Evolutionary conservation across 257 asterid genomes (phyloP).

Genomic region (Jaltomata sinuosa): DNA sequence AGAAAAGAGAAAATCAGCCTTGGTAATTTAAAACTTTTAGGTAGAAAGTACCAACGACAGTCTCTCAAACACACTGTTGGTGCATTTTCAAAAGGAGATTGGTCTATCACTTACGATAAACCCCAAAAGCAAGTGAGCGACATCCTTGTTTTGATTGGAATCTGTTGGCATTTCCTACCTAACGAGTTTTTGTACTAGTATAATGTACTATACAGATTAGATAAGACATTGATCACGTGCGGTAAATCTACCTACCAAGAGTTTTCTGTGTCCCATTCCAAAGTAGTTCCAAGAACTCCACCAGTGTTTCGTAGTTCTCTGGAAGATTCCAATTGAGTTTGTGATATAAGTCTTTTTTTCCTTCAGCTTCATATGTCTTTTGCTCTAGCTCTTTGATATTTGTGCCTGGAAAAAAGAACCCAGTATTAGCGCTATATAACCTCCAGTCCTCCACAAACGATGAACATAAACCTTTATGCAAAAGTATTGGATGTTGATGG

Average conservation of each 20-base stretch:
- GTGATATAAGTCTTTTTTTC: not conserved
- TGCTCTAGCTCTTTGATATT: constrained; percentile 5
- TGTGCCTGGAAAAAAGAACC: constrained; percentile 7
- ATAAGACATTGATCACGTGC: not conserved
- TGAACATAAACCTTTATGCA: not conserved
- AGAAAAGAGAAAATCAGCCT: not conserved
- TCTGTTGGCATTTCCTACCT: not conserved
- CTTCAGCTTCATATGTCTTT: not conserved
- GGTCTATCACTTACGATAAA: not conserved
- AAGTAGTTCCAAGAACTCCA: constrained; percentile 11
- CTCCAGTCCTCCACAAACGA: not conserved
- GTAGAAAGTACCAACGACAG: not conserved
- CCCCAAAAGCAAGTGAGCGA: not conserved
- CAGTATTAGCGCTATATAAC: not conserved
- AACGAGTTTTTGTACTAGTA: not conserved
- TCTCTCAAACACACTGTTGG: not conserved
- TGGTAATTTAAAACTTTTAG: not conserved
- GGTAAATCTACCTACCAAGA: constrained; percentile 1
- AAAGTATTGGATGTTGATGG: not conserved
- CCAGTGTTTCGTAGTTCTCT: constrained; percentile 29
- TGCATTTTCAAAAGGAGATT: not conserved
- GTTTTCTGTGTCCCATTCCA: constrained; percentile 9
- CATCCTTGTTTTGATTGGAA: not conserved
- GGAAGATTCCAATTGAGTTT: constrained; percentile 5
- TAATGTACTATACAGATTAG: not conserved